A percentile compares a stretch with the other conserved stretches of the same genome.
Evolutionary conservation across 2,329 filamentous ascomycete species (phyloP).

Genomic region (Xylariaceae sp.): DNA sequence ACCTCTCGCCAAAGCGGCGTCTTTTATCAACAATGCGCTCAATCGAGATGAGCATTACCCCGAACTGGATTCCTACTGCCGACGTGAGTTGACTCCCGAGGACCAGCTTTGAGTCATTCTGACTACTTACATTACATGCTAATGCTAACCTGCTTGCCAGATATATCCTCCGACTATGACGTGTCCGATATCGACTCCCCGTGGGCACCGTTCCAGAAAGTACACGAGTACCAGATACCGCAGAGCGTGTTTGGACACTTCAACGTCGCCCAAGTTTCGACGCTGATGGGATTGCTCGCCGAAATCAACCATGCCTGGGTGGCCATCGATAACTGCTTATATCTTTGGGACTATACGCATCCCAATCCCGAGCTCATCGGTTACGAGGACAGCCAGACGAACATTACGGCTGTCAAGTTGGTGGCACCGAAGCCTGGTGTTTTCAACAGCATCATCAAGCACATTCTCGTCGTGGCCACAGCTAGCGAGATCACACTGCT

Average conservation of each 20-base stretch:
- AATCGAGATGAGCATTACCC: conserved; percentile 75
- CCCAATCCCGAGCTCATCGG: conserved; percentile 88
- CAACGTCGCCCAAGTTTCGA: conserved; percentile 78
- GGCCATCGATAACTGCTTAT: conserved; percentile 89
- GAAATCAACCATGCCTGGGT: conserved; percentile 95
- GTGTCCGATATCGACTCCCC: conserved; percentile 60
- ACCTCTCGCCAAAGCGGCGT: conserved; percentile 69
- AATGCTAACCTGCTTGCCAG: conserved; percentile 41
- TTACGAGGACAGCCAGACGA: conserved; percentile 82
- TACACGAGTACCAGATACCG: conserved; percentile 82
- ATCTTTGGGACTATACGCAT: conserved; percentile 95
- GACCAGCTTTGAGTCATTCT: background rate
- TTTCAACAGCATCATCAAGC: conserved; percentile 78
- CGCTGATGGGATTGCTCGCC: conserved; percentile 92
- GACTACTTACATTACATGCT: conserved; percentile 13
- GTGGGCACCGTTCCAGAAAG: conserved; percentile 86
- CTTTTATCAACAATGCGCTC: conserved; percentile 75
- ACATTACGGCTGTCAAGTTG: conserved; percentile 85
- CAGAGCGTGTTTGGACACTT: conserved; percentile 90
- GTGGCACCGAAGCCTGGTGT: conserved; percentile 80
- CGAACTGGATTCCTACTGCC: conserved; percentile 82
- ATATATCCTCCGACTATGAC: conserved; percentile 89
- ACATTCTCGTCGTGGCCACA: conserved; percentile 85
- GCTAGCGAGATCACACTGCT: conserved; percentile 78
- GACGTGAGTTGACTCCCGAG: conserved; percentile 57